Evolutionary conservation across 2,329 filamentous ascomycete genomes (phyloP).

Genomic region (Chaetomium strumarium): DNA sequence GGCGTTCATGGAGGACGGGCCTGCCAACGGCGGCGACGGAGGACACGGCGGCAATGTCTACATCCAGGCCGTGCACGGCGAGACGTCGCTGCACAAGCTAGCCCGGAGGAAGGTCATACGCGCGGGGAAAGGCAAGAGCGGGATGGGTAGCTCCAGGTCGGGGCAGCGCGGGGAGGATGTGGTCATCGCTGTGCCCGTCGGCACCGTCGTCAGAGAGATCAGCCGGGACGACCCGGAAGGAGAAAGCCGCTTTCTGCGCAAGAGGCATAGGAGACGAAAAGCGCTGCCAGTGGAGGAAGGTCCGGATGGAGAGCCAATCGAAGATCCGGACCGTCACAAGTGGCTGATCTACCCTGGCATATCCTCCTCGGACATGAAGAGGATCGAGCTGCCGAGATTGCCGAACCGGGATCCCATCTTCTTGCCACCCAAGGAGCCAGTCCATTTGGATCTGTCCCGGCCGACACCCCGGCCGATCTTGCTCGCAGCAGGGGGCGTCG

Average conservation of each 20-base stretch:
- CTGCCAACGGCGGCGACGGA: slow-evolving; percentile 90
- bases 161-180: slow-evolving; percentile 83
- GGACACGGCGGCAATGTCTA: slow-evolving; percentile 89
- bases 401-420: slow-evolving; percentile 49
- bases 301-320: slow-evolving; percentile 36
- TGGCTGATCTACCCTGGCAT: slow-evolving; percentile 85
- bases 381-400: slow-evolving; percentile 44
- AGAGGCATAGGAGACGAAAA: slow-evolving; percentile 6
- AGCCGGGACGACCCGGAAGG: slow-evolving; percentile 69
- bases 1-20: slow-evolving; percentile 81
- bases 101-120: slow-evolving; percentile 69
- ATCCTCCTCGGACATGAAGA: slow-evolving; percentile 59
- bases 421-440: slow-evolving; percentile 65
- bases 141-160: slow-evolving; percentile 65
- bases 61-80: slow-evolving; percentile 84
- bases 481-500: slow-evolving; percentile 79
- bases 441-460: slow-evolving; percentile 65
- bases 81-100: slow-evolving; percentile 91
- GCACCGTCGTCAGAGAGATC: slow-evolving; percentile 82
- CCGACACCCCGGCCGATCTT: slow-evolving; percentile 80
- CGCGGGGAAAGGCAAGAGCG: slow-evolving; percentile 70
- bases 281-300: slow-evolving; percentile 28
- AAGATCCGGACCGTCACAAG: slow-evolving; percentile 55
- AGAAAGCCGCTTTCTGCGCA: slow-evolving; percentile 46
- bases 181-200: slow-evolving; percentile 83